Evolutionary conservation across 768 basidiomycete genomes (phyloP).

Genomic region (Lactarius deliciosus): DNA sequence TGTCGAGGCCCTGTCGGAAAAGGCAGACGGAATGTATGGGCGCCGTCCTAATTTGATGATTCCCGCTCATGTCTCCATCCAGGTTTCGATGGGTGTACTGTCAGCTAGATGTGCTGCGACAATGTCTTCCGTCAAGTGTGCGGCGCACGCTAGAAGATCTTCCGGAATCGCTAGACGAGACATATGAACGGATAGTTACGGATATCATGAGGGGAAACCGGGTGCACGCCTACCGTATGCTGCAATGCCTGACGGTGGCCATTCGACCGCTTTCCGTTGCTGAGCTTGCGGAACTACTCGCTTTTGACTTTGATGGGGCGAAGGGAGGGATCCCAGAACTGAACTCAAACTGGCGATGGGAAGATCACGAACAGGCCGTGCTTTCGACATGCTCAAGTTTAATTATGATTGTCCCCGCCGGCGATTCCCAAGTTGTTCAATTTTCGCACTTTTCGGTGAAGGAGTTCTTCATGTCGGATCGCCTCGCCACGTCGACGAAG

Average conservation of each 20-base stretch:
- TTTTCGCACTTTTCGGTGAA: neutral
- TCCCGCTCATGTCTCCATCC: neutral
- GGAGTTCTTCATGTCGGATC: neutral
- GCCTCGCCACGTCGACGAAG: neutral
- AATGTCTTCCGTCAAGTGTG: neutral
- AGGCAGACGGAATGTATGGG: neutral
- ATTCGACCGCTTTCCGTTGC: neutral
- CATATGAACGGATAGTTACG: neutral
- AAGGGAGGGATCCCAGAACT: neutral
- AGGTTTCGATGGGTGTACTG: constrained; percentile 1
- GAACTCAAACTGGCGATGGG: neutral
- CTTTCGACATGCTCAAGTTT: neutral
- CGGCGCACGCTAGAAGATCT: neutral
- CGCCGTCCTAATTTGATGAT: neutral
- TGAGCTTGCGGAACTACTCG: neutral
- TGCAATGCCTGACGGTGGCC: neutral
- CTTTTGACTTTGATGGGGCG: neutral
- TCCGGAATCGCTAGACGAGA: neutral
- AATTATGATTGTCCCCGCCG: neutral
- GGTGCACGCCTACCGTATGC: neutral
- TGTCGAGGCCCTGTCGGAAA: neutral
- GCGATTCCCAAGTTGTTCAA: neutral
- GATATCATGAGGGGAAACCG: neutral
- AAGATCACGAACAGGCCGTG: neutral
- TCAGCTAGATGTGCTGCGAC: neutral